These are phyloP conservation scores for Aspergillus nanangensis DNA, from an alignment of 495 filamentous ascomycete species.

Conservation along the genomic window DNA sequence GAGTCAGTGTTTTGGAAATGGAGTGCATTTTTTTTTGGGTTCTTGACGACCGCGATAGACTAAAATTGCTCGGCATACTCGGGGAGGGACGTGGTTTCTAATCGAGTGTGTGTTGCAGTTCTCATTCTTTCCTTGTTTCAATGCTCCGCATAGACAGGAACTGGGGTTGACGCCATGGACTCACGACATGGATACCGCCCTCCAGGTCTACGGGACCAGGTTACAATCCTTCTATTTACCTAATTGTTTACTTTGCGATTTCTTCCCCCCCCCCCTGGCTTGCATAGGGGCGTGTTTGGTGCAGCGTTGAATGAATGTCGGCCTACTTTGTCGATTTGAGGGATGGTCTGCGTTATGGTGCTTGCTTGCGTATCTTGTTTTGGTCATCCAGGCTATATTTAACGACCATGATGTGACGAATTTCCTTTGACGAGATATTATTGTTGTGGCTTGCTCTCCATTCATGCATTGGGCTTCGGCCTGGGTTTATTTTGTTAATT, in stretches of 20 bases:
- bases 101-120: too few species aligned
- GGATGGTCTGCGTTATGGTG: constrained; percentile 20
- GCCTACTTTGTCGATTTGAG: constrained; percentile 1
- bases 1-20: constrained; percentile 9
- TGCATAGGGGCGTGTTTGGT: constrained; percentile 8
- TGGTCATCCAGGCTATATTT: constrained; percentile 24
- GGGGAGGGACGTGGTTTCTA: too few species aligned
- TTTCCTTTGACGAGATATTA: constrained; percentile 28
- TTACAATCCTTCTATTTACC: too few species aligned
- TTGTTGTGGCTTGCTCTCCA: constrained; percentile 16
- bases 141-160: too few species aligned
- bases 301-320: constrained; percentile 4
- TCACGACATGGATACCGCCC: too few species aligned
- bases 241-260: too few species aligned
- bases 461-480: constrained; percentile 9
- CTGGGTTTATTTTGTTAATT: background rate
- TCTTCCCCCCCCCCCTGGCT: too few species aligned
- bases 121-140: too few species aligned
- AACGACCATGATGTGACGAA: constrained; percentile 49
- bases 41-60: too few species aligned
- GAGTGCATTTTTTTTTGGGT: constrained; percentile 9
- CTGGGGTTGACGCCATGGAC: too few species aligned
- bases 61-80: too few species aligned
- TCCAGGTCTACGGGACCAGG: too few species aligned
- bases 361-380: constrained; percentile 18